A percentile compares a stretch with the other conserved stretches of the same genome.
These are phyloP conservation scores for Schwanniomyces etchellsii DNA, from an alignment of 1,139 yeast species.

Conservation along the genomic window DNA sequence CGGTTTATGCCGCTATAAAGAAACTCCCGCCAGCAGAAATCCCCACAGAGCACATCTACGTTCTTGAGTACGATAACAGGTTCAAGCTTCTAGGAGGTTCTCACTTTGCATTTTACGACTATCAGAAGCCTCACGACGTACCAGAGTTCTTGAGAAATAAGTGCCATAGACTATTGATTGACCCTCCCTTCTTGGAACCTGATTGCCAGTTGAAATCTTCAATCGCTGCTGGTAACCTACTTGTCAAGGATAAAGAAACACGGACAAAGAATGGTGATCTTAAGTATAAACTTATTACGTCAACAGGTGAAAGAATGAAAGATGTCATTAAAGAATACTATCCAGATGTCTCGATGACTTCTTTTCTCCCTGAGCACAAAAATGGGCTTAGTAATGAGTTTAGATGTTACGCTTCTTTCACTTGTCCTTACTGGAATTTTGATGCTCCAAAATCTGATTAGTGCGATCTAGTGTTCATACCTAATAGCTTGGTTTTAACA, in stretches of 20 bases:
- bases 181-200: conserved; percentile 81
- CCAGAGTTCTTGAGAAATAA: conserved; percentile 55
- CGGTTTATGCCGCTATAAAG: conserved; percentile 80
- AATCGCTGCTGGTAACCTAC: conserved; percentile 57
- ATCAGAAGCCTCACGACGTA: conserved; percentile 58
- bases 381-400: conserved; percentile 87
- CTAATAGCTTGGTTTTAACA: too few species aligned
- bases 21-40: conserved; percentile 44
- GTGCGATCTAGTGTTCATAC: too few species aligned
- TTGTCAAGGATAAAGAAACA: conserved; percentile 33
- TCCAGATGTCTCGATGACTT: conserved; percentile 59
- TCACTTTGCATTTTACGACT: conserved; percentile 70
- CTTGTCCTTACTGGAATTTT: conserved; percentile 37
- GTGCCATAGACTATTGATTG: conserved; percentile 72
- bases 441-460: too few species aligned
- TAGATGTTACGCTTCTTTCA: conserved; percentile 76
- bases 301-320: conserved; percentile 88
- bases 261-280: conserved; percentile 34
- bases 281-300: conserved; percentile 55
- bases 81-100: conserved; percentile 63
- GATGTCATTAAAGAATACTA: conserved; percentile 54
- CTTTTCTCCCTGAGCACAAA: conserved; percentile 72
- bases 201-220: conserved; percentile 79
- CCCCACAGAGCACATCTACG: conserved; percentile 64
- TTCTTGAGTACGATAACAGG: conserved; percentile 73